A percentile compares a stretch with the other conserved stretches of the same genome.
These are phyloP conservation scores for Aspergillus calidoustus DNA, from an alignment of 2,329 filamentous ascomycete species.

Conservation along the genomic window DNA sequence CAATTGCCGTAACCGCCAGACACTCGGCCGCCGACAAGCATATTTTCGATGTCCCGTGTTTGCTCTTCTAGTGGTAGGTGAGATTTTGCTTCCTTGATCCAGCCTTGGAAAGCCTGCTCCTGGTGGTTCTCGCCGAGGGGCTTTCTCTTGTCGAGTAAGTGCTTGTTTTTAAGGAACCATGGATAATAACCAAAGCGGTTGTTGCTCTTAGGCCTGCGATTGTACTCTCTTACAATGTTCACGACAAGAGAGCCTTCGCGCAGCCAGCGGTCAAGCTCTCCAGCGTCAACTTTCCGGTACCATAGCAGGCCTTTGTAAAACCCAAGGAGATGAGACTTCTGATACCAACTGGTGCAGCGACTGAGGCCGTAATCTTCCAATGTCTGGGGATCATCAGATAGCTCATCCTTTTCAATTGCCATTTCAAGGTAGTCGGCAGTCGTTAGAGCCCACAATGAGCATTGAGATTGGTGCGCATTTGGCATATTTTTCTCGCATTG, in stretches of 20 bases:
- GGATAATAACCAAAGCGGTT: background rate
- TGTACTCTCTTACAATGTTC: background rate
- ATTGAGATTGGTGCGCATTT: background rate
- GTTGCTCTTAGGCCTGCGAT: background rate
- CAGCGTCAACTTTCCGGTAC: background rate
- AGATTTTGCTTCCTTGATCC: background rate
- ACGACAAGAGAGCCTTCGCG: background rate
- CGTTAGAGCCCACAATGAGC: background rate
- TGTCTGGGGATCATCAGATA: background rate
- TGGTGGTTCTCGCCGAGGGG: background rate
- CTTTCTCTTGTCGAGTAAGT: background rate
- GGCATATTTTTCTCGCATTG: background rate
- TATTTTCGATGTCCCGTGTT: background rate
- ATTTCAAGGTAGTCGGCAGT: background rate
- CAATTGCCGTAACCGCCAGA: no score
- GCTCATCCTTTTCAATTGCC: background rate
- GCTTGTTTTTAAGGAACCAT: background rate
- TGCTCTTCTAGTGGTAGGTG: background rate
- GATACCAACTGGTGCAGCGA: background rate
- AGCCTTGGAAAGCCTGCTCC: background rate
- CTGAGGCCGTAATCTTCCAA: background rate
- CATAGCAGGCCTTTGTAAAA: background rate
- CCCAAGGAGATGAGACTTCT: background rate
- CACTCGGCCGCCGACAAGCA: background rate
- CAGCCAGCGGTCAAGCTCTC: background rate